Conservation (phyloP, 2,329 filamentous ascomycete genomes). For the Scedosporium minutisporum region DNA sequence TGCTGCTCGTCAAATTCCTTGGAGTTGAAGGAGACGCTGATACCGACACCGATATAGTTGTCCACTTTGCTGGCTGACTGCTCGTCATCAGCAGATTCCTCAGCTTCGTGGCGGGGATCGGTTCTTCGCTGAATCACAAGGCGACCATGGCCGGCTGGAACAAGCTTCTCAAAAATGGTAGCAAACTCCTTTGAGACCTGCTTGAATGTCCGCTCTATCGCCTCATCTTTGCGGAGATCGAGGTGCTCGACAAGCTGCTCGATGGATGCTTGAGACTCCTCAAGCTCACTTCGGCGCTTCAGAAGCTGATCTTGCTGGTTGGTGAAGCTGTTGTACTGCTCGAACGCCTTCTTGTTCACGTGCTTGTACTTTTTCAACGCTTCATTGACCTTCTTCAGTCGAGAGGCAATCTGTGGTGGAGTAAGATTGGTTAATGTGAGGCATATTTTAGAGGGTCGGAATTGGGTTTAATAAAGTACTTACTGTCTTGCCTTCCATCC, state of each 20-base stretch:
- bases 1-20: conserved; percentile 94
- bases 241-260: conserved; percentile 86
- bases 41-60: conserved; percentile 92
- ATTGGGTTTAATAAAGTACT: conserved; percentile 18
- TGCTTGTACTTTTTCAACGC: conserved; percentile 93
- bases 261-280: conserved; percentile 77
- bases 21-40: conserved; percentile 96
- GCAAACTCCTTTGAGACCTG: conserved; percentile 92
- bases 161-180: conserved; percentile 86
- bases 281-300: conserved; percentile 76
- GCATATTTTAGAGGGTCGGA: background rate
- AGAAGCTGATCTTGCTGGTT: conserved; percentile 80
- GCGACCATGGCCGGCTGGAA: conserved; percentile 83
- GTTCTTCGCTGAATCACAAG: conserved; percentile 87
- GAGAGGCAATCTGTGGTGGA: conserved; percentile 41
- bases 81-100: conserved; percentile 62
- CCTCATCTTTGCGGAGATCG: conserved; percentile 93
- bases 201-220: conserved; percentile 96
- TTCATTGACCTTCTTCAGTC: conserved; percentile 84
- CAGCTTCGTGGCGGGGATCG: conserved; percentile 55
- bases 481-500: conserved; percentile 69
- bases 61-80: conserved; percentile 58
- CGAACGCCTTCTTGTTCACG: conserved; percentile 98
- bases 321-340: conserved; percentile 97
- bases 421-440: background rate